Evolutionary conservation across 495 filamentous ascomycete genomes (phyloP).

Genomic region (Oidiodendron maius): DNA sequence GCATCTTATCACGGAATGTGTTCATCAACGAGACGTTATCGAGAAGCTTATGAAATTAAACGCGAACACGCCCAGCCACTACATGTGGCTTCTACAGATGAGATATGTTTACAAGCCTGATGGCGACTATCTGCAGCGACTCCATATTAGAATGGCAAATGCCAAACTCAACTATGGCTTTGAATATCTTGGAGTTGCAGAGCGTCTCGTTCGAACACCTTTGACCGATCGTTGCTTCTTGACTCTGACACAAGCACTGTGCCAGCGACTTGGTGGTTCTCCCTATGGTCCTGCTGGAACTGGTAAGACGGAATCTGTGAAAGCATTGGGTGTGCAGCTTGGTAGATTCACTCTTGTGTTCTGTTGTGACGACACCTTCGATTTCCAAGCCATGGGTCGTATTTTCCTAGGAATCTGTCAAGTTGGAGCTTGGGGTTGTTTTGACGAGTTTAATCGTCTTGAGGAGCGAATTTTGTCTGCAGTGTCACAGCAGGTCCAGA

Average conservation of each 20-base stretch:
- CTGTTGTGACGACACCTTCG: constrained; percentile 98
- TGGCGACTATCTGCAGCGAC: constrained; percentile 72
- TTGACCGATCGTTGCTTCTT: constrained; percentile 97
- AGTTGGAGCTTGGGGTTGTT: constrained; percentile 98
- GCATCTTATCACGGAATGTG: constrained; percentile 97
- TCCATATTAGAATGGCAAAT: constrained; percentile 95
- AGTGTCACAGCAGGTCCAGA: constrained; percentile 97
- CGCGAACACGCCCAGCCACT: constrained; percentile 74
- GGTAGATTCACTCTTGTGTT: constrained; percentile 97
- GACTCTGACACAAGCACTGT: constrained; percentile 91
- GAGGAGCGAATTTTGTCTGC: constrained; percentile 96
- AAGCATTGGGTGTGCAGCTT: constrained; percentile 91
- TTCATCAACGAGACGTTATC: constrained; percentile 91
- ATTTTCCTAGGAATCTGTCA: constrained; percentile 99
- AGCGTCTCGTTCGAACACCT: constrained; percentile 91
- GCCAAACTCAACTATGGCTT: constrained; percentile 93
- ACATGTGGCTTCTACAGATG: constrained; percentile 96
- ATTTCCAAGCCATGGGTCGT: constrained; percentile 98
- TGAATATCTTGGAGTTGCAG: constrained; percentile 93
- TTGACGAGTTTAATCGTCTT: constrained; percentile 98
- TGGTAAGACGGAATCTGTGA: constrained; percentile 99
- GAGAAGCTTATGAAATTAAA: constrained; percentile 70
- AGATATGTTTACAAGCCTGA: constrained; percentile 84
- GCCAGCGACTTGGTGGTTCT: constrained; percentile 90
- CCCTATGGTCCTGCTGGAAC: constrained; percentile 97